Percentiles rank a stretch among this genome's conserved stretches.
These are phyloP conservation scores for Carex arenaria DNA, from an alignment of 202 grass and related monocot species.

Conservation along the genomic window DNA sequence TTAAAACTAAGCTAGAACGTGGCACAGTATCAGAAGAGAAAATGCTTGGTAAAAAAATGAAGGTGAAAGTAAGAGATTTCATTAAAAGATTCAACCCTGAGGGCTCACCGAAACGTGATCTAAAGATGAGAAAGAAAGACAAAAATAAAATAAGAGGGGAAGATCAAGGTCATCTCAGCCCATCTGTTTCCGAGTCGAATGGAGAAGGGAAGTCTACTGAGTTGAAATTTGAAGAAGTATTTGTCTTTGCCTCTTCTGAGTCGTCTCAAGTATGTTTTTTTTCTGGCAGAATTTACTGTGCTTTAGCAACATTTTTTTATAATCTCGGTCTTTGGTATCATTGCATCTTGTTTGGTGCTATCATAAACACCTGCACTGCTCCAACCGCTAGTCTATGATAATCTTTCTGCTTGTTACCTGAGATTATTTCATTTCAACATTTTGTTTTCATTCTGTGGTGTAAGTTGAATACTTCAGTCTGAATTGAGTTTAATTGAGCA, in stretches of 20 bases:
- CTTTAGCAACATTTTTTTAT: not conserved
- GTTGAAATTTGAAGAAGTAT: slow-evolving; percentile 30
- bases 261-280: slow-evolving; percentile 24
- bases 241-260: slow-evolving; percentile 22
- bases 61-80: slow-evolving; percentile 71
- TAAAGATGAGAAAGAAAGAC: slow-evolving; percentile 41
- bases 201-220: slow-evolving; percentile 37
- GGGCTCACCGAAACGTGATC: slow-evolving; percentile 57
- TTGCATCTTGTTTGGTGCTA: not conserved
- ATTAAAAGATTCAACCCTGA: slow-evolving; percentile 75
- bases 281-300: not conserved
- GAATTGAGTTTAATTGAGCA: no score
- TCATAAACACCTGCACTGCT: not conserved
- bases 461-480: no score
- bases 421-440: not conserved
- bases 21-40: slow-evolving; percentile 47
- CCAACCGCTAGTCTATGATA: not conserved
- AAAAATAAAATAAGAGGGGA: slow-evolving; percentile 14
- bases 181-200: slow-evolving; percentile 27
- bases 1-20: slow-evolving; percentile 30
- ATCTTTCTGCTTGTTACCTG: not conserved
- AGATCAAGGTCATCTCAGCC: slow-evolving; percentile 22
- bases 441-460: not conserved
- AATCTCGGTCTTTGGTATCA: not conserved
- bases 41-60: slow-evolving; percentile 53